phyloP scores from a whole-genome alignment of 1,284 basidiomycete species.

The Austroboletus niveus region DNA sequence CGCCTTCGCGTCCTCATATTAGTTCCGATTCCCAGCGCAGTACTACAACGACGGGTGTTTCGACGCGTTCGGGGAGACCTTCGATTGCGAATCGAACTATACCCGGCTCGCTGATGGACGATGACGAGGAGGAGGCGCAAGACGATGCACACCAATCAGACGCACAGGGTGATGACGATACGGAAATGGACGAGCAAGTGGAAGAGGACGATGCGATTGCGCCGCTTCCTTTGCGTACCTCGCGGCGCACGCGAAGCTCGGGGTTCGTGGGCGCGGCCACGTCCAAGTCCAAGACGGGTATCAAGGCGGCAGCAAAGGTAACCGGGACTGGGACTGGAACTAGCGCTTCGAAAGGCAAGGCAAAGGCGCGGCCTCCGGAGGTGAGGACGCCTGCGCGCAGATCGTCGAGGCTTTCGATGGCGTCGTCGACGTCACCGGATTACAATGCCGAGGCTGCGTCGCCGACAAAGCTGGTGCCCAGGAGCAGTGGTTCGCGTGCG shows the following conservation, averaged over 20 bases:
- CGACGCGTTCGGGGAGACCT: slow-evolving; percentile 12
- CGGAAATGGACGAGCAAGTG: slow-evolving; percentile 18
- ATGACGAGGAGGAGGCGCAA: slow-evolving; percentile 34
- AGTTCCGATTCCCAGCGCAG: slow-evolving; percentile 13
- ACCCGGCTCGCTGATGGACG: slow-evolving; percentile 55
- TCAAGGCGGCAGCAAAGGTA: background rate
- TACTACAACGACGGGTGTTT: background rate
- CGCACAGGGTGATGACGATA: slow-evolving; percentile 22
- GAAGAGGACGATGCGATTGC: slow-evolving; percentile 51
- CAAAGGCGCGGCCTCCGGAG: slow-evolving; percentile 16
- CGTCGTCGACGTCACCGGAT: slow-evolving; percentile 30
- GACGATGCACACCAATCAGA: slow-evolving; percentile 22
- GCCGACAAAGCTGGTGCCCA: slow-evolving; percentile 25
- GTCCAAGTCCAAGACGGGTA: slow-evolving; percentile 10
- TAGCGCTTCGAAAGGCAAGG: slow-evolving; percentile 11
- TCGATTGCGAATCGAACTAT: slow-evolving; percentile 38
- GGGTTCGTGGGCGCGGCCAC: slow-evolving; percentile 12
- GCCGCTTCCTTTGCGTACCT: slow-evolving; percentile 42
- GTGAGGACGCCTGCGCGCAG: slow-evolving; percentile 28
- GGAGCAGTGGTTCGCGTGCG: slow-evolving; percentile 13
- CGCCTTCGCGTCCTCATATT: slow-evolving; percentile 10
- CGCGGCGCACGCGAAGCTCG: slow-evolving; percentile 27
- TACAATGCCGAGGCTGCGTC: slow-evolving; percentile 14
- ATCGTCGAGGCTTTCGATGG: slow-evolving; percentile 30
- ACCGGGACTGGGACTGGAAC: background rate